Evolutionary conservation across 2,329 filamentous ascomycete species (phyloP).

Genomic region (Fusarium oxysporum): DNA sequence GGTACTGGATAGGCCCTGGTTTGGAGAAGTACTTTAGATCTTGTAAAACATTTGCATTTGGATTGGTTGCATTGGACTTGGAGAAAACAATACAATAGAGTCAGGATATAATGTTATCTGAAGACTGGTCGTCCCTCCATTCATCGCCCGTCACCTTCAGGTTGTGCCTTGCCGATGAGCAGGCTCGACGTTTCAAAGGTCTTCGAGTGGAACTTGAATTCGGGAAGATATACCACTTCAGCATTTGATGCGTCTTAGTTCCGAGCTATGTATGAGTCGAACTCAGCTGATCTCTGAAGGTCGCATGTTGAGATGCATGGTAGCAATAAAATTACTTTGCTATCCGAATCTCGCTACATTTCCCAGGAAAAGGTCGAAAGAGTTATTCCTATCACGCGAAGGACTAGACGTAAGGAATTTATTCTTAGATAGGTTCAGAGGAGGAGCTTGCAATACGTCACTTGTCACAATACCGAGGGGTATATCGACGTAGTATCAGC

Average conservation of each 20-base stretch:
- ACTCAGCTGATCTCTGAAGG: accelerated
- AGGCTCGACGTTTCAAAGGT: no score
- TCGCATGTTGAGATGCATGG: neutral
- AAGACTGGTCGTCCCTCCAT: no score
- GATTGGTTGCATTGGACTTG: accelerated
- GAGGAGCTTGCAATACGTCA: accelerated
- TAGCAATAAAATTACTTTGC: no score
- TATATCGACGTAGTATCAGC: accelerated
- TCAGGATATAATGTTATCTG: accelerated
- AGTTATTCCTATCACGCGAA: no score
- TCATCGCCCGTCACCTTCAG: no score
- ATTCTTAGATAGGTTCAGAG: no score
- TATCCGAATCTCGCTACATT: accelerated
- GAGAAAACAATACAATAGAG: neutral
- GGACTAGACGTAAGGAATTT: no score
- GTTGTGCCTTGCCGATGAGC: no score
- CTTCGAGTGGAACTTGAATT: no score
- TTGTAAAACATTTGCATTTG: accelerated
- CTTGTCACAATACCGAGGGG: accelerated
- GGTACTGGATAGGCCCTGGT: accelerated
- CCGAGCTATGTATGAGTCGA: accelerated
- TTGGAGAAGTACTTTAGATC: accelerated
- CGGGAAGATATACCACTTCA: no score
- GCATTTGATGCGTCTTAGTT: accelerated
- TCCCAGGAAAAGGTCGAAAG: accelerated